Evolutionary conservation across 1,284 basidiomycete genomes (phyloP).

Genomic region (Ceratobasidium sp.): DNA sequence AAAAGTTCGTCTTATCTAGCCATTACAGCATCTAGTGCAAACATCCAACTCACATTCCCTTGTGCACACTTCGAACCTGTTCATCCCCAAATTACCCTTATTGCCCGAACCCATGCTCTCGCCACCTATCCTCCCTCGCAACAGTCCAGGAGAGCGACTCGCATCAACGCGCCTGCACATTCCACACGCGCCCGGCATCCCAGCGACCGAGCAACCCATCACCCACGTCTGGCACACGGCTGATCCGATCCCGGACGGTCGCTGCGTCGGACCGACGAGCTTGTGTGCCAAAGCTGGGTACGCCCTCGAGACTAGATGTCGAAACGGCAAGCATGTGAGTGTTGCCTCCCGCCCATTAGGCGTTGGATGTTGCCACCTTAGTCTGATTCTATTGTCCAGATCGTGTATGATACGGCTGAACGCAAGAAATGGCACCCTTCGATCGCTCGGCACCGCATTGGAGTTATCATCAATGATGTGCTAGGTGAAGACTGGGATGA

Average conservation of each 20-base stretch:
- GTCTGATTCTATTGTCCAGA: conserved; percentile 44
- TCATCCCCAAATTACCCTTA: conserved; percentile 54
- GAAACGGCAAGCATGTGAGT: conserved; percentile 72
- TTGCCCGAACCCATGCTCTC: not conserved
- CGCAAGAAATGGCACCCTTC: conserved; percentile 84
- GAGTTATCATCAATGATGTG: conserved; percentile 74
- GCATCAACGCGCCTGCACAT: conserved; percentile 82
- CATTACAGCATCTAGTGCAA: not conserved
- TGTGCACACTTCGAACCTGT: not conserved
- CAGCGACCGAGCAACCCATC: conserved; percentile 58
- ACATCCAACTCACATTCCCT: not conserved
- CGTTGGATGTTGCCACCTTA: not conserved
- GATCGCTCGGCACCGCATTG: conserved; percentile 80
- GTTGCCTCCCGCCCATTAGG: not conserved
- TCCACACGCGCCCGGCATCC: conserved; percentile 24
- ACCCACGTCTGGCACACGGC: conserved; percentile 88
- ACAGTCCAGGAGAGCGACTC: conserved; percentile 89
- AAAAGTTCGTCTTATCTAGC: conserved; percentile 50
- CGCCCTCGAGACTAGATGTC: conserved; percentile 82
- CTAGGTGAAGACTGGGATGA: conserved; percentile 77
- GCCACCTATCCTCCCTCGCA: not conserved
- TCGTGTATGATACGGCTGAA: conserved; percentile 88
- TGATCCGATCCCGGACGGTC: conserved; percentile 82
- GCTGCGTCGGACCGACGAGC: conserved; percentile 77
- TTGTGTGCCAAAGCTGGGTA: conserved; percentile 77